Conservation (phyloP, 768 basidiomycete genomes). For the Obba rivulosa region DNA sequence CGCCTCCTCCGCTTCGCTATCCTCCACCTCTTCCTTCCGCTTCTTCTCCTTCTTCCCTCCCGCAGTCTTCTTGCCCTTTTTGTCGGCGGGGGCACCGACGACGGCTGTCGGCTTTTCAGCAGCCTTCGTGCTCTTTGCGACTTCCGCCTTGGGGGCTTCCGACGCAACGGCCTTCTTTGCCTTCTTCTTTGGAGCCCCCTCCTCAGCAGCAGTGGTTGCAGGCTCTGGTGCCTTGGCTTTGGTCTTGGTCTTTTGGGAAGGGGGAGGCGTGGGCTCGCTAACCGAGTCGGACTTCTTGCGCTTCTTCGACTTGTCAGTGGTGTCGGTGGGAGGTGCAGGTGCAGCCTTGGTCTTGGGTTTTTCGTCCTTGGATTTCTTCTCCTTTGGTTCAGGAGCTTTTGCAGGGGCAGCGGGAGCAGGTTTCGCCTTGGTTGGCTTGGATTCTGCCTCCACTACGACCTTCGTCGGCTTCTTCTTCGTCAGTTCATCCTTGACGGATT, state of each 20-base stretch:
- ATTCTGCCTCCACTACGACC: neutral
- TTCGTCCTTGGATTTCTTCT: neutral
- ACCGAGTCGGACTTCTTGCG: neutral
- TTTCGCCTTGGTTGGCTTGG: neutral
- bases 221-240: neutral
- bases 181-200: neutral
- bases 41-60: slow-evolving; percentile 7
- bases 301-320: no score
- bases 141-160: neutral
- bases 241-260: neutral
- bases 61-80: slow-evolving; percentile 1
- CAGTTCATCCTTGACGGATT: neutral
- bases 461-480: neutral
- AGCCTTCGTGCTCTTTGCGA: neutral
- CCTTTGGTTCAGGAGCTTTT: neutral
- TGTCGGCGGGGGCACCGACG: neutral
- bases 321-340: neutral
- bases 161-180: neutral
- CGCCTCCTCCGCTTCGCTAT: neutral
- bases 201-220: neutral
- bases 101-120: neutral
- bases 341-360: neutral
- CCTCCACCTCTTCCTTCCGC: neutral
- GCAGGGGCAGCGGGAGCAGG: neutral
- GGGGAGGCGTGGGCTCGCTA: neutral